Evolutionary conservation across 352 stramenopile genomes (phyloP), one percentile per base, ranked within the genome.

Genomic region (Phytophthora agathidicida): DNA sequence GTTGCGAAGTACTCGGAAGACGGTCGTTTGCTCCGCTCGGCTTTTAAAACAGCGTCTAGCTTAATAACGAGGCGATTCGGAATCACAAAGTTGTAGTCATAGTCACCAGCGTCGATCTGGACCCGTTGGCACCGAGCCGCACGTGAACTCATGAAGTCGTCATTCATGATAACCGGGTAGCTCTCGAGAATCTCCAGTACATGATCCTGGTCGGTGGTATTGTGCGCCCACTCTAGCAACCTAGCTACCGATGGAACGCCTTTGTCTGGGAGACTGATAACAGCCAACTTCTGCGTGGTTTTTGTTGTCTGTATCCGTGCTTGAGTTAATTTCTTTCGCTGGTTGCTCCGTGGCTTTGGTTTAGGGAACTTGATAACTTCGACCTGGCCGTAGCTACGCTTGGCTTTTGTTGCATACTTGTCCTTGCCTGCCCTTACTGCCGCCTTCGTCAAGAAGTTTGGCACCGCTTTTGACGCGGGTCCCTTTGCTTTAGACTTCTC

Each of bases 21-120:
- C n/a, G n/a, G n/a, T n/a, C n/a, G n/a, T 23, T 28, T 60, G 5
- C 24, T 31, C 13, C 16, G 32, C 19, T 52, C 51, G 16, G 23
- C 51, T 38, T 30, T n/a, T 2, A 52, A 2, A 7, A 52, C 41
- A 2, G 51, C 32, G 4, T 16, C 20, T 17, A 60, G 33, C 23
- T 46, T 52, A 3, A 19, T 52, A 2, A 52, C 27, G 5, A 52
- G 22, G 5, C 9, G 8, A 0, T 37, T 28, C 7, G 38, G 50
- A 13, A 51, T 24, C 7, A 60, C 50, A 16, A 56, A 47, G 7
- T 57, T 57, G 22, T 48, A 60, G 17, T 60, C 32, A 11, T 32
- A 46, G 7, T 52, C 20, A 5, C 11, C 8, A 2, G 17, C 6
- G 7, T 14, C 1, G 3, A 46, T 23, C 3, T 32, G 7, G 7